These are phyloP conservation scores for Daucus carota DNA, from an alignment of 129 eudicot genomes.

Conservation along the genomic window DNA sequence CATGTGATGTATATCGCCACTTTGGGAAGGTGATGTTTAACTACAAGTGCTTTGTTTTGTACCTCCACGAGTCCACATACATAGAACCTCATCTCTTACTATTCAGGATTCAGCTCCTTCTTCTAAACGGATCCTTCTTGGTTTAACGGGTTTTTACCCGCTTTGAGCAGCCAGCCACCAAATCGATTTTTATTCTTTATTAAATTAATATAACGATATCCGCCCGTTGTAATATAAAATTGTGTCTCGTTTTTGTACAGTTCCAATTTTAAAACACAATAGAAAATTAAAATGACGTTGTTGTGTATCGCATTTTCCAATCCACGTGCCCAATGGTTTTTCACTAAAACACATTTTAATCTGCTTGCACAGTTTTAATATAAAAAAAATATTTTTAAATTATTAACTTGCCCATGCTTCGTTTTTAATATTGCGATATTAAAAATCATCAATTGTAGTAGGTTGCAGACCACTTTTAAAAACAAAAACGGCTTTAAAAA, in stretches of 20 bases:
- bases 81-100: background rate
- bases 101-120: background rate
- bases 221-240: constrained; percentile 1
- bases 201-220: background rate
- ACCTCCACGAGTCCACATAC: background rate
- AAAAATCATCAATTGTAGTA: background rate
- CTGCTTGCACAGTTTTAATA: background rate
- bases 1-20: background rate
- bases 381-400: background rate
- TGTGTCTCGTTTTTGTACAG: background rate
- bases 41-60: background rate
- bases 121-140: background rate
- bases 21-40: background rate
- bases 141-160: background rate
- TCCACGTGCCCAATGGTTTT: background rate
- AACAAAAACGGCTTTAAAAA: too few species aligned
- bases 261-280: background rate
- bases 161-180: background rate
- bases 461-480: background rate
- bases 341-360: background rate
- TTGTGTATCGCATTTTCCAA: background rate
- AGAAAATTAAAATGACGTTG: background rate
- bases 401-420: background rate
- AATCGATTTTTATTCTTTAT: too few species aligned
- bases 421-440: background rate